These are phyloP conservation scores for Sarocladium brachiariae DNA, from an alignment of 2,329 filamentous ascomycete species.

Conservation along the genomic window DNA sequence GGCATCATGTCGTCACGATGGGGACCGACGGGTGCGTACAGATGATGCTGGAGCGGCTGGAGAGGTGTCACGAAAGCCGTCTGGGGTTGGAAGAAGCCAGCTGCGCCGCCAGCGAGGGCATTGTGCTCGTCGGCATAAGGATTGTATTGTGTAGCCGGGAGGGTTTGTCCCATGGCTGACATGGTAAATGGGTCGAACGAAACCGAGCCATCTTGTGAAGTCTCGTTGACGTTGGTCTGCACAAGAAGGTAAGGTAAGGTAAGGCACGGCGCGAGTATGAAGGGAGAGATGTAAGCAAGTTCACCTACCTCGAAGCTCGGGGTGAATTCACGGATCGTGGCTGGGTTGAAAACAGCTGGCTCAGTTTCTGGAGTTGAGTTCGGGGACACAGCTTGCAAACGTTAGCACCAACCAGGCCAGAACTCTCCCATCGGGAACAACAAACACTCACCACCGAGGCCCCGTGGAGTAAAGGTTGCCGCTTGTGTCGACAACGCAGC, in stretches of 20 bases:
- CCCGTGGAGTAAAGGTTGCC: conserved; percentile 75
- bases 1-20: conserved; percentile 72
- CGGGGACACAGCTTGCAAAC: conserved; percentile 31
- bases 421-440: not conserved
- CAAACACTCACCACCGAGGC: conserved; percentile 32
- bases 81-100: conserved; percentile 61
- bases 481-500: conserved; percentile 81
- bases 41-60: conserved; percentile 78
- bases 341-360: conserved; percentile 46
- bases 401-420: too few species aligned
- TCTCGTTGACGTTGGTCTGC: conserved; percentile 39
- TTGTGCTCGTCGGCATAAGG: conserved; percentile 72
- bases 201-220: conserved; percentile 35
- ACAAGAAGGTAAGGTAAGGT: not conserved
- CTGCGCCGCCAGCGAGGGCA: conserved; percentile 46
- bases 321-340: conserved; percentile 52
- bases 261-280: not conserved
- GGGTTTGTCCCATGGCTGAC: conserved; percentile 43
- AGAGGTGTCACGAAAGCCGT: conserved; percentile 42
- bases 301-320: conserved; percentile 51
- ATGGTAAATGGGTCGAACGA: conserved; percentile 60
- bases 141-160: conserved; percentile 52
- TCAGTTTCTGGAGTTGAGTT: conserved; percentile 36
- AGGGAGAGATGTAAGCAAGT: not conserved
- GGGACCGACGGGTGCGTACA: conserved; percentile 84